These are phyloP conservation scores for Paecilomyces niveus DNA, from an alignment of 2,329 filamentous ascomycete genomes.

Conservation along the genomic window DNA sequence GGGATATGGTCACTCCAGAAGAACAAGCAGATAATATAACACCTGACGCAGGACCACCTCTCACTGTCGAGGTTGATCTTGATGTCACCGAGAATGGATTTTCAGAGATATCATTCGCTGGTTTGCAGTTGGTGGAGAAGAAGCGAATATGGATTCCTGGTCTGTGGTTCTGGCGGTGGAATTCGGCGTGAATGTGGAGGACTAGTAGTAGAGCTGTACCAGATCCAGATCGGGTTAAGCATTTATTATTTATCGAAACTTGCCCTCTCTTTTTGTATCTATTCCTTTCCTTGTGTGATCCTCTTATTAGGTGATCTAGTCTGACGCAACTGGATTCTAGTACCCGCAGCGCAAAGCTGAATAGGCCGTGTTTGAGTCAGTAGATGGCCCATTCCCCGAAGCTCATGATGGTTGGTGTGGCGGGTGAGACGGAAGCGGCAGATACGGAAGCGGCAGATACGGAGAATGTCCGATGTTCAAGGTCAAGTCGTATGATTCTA, in stretches of 20 bases:
- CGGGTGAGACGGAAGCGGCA: not conserved
- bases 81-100: not conserved
- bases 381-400: not conserved
- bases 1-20: not conserved
- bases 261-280: no score
- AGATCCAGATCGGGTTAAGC: no score
- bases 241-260: no score
- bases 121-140: not conserved
- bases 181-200: no score
- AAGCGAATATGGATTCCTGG: not conserved
- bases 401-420: not conserved
- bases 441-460: no score
- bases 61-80: not conserved
- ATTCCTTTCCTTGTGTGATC: no score
- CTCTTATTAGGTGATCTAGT: no score
- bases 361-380: no score
- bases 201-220: no score
- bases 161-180: not conserved
- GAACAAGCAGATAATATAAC: not conserved
- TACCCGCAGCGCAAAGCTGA: no score
- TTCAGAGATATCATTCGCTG: not conserved
- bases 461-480: no score
- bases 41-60: not conserved
- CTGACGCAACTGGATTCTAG: not conserved
- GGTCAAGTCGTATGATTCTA: not conserved